Evolutionary conservation across 129 eudicot species (phyloP), one percentile per base, ranked within the genome.

Genomic region (Pittosporum tobira): DNA sequence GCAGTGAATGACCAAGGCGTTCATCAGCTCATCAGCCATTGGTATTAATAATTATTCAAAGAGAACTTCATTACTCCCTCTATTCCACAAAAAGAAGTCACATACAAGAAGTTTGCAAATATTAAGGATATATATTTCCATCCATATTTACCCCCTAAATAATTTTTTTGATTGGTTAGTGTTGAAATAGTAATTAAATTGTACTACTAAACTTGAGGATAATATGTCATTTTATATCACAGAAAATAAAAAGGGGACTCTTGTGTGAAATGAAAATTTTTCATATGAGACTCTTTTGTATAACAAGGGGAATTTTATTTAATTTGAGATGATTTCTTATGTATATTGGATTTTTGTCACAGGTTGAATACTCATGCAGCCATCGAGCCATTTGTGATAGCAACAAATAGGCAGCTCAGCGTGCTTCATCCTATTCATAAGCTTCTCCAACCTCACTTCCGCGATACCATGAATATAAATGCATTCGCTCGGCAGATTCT

Each of bases 281-380:
- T n/a, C n/a, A n/a, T n/a, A n/a, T n/a, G n/a, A n/a, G n/a, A n/a
- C n/a, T n/a, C n/a, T n/a, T n/a, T n/a, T n/a, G n/a, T n/a, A n/a
- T n/a, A n/a, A n/a, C n/a, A n/a, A n/a, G n/a, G n/a, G n/a, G n/a
- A n/a, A n/a, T n/a, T n/a, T n/a, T n/a, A n/a, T n/a, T n/a, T n/a
- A n/a, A 24, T 25, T 31, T 12, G 45, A 21, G 5, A 10, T 14
- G 20, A 1, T 3, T 20, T 24, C 6, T 21, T n/a, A 5, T 45
- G n/a, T 3, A 6, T 48, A 2, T 15, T 59, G 40, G 16, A 2
- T 6, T 2, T 42, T 18, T 13, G 40, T 68, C n/a, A 28, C 63
- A 85, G 94, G 94, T 64, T 85, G 73, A 56, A 72, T 40, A 85
- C 88, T 0, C 94, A 85, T 67, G 79, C 81, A 31, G 66, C 49